phyloP scores from a whole-genome alignment of 257 asterid genomes.

The Osmanthus fragrans region DNA sequence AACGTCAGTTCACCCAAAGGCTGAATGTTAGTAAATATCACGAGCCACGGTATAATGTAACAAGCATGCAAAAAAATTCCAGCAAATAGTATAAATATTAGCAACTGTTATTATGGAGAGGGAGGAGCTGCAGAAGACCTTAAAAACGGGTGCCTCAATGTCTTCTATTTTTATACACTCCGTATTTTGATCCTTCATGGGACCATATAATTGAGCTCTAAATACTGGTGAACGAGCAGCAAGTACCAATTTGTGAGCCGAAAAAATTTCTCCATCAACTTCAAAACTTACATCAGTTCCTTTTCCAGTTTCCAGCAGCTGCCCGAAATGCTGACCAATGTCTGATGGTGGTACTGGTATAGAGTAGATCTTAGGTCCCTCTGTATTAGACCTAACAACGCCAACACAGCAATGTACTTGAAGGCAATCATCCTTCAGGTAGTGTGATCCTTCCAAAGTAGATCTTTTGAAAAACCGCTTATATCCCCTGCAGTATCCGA shows the following conservation, averaged over 20 bases:
- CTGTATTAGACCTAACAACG: constrained; percentile 80
- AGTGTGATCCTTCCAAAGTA: constrained; percentile 76
- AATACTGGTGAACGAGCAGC: constrained; percentile 97
- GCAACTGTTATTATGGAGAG: not conserved
- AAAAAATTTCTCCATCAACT: constrained; percentile 68
- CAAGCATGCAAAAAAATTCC: constrained; percentile 8
- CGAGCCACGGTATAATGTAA: not conserved
- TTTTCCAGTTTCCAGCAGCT: constrained; percentile 73
- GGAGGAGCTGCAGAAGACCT: constrained; percentile 45
- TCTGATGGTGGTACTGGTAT: constrained; percentile 79
- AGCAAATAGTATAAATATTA: not conserved
- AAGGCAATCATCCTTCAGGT: constrained; percentile 85
- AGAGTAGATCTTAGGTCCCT: constrained; percentile 77
- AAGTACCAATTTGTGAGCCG: constrained; percentile 90
- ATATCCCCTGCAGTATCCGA: constrained; percentile 74
- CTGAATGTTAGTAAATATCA: not conserved
- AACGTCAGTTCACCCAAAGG: not conserved
- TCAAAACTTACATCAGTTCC: constrained; percentile 72
- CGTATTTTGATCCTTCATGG: constrained; percentile 86
- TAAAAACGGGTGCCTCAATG: constrained; percentile 82
- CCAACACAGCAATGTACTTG: constrained; percentile 90
- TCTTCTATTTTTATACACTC: constrained; percentile 70
- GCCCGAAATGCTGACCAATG: constrained; percentile 83
- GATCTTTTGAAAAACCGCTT: constrained; percentile 78
- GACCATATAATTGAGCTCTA: constrained; percentile 92